Evolutionary conservation across 352 stramenopile species (phyloP), one percentile per base, ranked within the genome.

Genomic region (Stramenopiles sp.): DNA sequence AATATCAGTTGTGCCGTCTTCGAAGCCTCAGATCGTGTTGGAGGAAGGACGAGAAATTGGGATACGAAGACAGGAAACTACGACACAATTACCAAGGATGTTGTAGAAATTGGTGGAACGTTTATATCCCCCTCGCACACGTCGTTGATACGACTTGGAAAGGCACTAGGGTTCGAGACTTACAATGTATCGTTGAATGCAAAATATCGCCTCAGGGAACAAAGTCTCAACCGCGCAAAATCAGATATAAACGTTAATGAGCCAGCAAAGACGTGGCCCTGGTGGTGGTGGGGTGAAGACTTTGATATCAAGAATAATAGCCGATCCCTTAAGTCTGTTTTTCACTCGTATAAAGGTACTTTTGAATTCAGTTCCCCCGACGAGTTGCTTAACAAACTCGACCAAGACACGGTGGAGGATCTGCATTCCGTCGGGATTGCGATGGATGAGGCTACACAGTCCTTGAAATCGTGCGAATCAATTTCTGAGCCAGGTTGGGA

Each of bases 401-500:
- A 31, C 8, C 30, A 78, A 33, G 31, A 4, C 14, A 33, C 31
- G 4, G 30, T 33, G 14, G 22, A 31, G 1, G 71, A 78, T 31
- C 31, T 78, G 4, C 4, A 78, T 14, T 14, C 1, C 1, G 71
- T 33, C 1, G 30, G 71, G 22, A 33, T 14, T 14, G 71, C 30
- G 71, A 31, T 78, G 71, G 71, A 78, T 78, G 71, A 31, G 22
- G 71, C 71, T 14, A 78, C 71, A 78, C 30, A 33, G 8, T 14
- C 4, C 14, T 78, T 78, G 22, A 33, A 78, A 78, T 14, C 30
- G 1, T 33, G 30, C 22, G 30, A 78, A 33, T 78, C 31, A 14
- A 78, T 33, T 78, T 31, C 30, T 14, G 14, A 78, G n/a, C n/a
- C n/a, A 33, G 71, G 8, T 14, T 33, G 71, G 71, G 71, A 31